Base-by-base conservation (phyloP, 2,329 filamentous ascomycete genomes). In the Aspergillus tamarii region DNA sequence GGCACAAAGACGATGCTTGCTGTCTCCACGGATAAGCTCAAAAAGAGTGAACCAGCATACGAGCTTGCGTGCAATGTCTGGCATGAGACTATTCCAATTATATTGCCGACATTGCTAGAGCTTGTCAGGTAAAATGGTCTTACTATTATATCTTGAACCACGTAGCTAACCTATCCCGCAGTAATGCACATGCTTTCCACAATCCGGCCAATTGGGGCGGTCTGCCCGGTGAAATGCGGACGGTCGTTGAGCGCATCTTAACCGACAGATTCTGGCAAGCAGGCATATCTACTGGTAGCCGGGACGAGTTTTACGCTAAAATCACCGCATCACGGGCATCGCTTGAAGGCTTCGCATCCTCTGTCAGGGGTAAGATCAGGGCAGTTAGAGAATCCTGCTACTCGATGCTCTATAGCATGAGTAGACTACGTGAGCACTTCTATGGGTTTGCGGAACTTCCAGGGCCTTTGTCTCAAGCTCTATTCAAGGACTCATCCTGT, bases 261-360 rank as follows among this genome's bases (percentile, higher is more conserved):
- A 96, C 93, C 16, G 95, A 99, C 78, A 87, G 95, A 28, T 99
- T 99, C 77, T 99, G 95, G 95, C 95, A 99, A 82, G 93, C 94
- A 8, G 95, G 95, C 11, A 99, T 99, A 57, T 98, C 95, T 0
- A 91, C 90, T 66, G 95, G 96, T 30, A 98, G 92, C 71, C 93
- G 95, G 76, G 95, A 98, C 66, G 94, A 98, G 63, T 99, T 99
- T 76, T 98, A 97, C 77, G 91, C 93, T 36, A 88, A 92, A 46
- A 94, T 99, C 2, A 88, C 93, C 61, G 91, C 93, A 36, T 97
- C 95, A 61, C 96, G 93, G 78, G 87, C 86, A 46, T 97, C 93
- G 0, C 87, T 97, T 62, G 95, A 99, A 78, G 95, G 95, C 0
- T 91, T 99, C 66, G 94, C 94, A 7, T 98, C 94, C 1, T 94